These are phyloP conservation scores for Tetratostichococcus sp. DNA, from an alignment of 139 green algal species.

Conservation along the genomic window DNA sequence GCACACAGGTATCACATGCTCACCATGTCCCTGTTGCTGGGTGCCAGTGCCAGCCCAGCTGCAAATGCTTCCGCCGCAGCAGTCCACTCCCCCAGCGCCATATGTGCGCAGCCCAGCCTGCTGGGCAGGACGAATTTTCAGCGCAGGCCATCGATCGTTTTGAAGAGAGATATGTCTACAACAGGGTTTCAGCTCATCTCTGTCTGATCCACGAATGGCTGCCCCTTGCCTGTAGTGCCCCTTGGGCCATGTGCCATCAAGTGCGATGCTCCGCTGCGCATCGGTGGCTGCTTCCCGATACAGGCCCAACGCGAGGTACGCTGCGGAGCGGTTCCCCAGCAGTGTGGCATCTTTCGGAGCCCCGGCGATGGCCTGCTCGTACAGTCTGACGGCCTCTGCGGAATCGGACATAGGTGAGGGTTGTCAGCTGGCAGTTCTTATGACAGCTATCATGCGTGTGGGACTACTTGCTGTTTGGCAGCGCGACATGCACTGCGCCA, in stretches of 20 bases:
- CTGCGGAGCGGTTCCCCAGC: conserved; percentile 42
- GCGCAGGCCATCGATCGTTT: too few species aligned
- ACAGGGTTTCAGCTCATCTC: too few species aligned
- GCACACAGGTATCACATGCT: neutral
- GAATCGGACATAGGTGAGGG: too few species aligned
- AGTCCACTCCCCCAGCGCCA: conserved; percentile 17
- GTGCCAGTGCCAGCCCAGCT: conserved; percentile 18
- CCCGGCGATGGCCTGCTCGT: conserved; percentile 48
- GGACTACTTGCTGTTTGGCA: neutral
- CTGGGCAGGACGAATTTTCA: too few species aligned
- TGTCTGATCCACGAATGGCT: too few species aligned
- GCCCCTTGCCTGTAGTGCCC: conserved; percentile 42
- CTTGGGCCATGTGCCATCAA: conserved; percentile 40
- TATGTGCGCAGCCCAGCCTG: conserved; percentile 5
- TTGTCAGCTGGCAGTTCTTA: neutral
- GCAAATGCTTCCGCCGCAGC: conserved; percentile 12
- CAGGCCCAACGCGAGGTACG: conserved; percentile 28
- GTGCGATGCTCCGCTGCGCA: conserved; percentile 14
- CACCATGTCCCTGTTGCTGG: conserved; percentile 14
- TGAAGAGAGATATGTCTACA: too few species aligned
- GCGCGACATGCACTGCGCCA: too few species aligned
- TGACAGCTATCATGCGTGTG: neutral
- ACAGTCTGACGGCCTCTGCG: conserved; percentile 40
- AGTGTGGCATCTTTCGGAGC: conserved; percentile 21
- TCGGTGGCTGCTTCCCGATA: conserved; percentile 35